phyloP scores from a whole-genome alignment of 2,329 filamentous ascomycete species.

The Fusarium poae region DNA sequence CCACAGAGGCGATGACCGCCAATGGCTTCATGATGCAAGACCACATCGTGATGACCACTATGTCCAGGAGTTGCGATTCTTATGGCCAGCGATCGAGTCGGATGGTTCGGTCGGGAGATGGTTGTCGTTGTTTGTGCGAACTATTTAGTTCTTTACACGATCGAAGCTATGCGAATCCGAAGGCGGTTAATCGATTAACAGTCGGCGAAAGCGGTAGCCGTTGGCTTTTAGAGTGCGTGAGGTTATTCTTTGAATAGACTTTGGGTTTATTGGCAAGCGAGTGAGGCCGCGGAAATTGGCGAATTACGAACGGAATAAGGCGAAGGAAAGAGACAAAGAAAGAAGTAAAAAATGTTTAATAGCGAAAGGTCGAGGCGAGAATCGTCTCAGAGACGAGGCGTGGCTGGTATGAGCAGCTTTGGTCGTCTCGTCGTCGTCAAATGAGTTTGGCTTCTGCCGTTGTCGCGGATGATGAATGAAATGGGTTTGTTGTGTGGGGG shows the following conservation, averaged over 20 bases:
- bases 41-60: constrained; percentile 59
- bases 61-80: constrained; percentile 12
- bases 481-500: constrained; percentile 43
- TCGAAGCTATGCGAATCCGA: constrained; percentile 2
- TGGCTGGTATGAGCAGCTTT: constrained; percentile 39
- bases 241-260: constrained; percentile 24
- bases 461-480: constrained; percentile 45
- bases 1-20: constrained; percentile 60
- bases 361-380: constrained; percentile 48
- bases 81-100: constrained; percentile 10
- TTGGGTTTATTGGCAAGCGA: constrained; percentile 39
- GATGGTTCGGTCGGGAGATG: constrained; percentile 10
- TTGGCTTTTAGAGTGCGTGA: constrained; percentile 34
- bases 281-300: constrained; percentile 36
- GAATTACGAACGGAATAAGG: constrained; percentile 41
- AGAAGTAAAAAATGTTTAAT: constrained; percentile 25
- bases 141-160: constrained; percentile 2
- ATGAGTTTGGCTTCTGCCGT: constrained; percentile 33
- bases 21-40: constrained; percentile 61
- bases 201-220: constrained; percentile 10
- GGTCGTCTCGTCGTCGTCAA: constrained; percentile 46
- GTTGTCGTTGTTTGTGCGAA: constrained; percentile 13
- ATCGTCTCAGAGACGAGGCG: constrained; percentile 49
- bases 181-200: constrained; percentile 2
- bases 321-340: constrained; percentile 40